phyloP scores from a whole-genome alignment of 2,329 filamentous ascomycete genomes.

The Pseudogymnoascus sp. region DNA sequence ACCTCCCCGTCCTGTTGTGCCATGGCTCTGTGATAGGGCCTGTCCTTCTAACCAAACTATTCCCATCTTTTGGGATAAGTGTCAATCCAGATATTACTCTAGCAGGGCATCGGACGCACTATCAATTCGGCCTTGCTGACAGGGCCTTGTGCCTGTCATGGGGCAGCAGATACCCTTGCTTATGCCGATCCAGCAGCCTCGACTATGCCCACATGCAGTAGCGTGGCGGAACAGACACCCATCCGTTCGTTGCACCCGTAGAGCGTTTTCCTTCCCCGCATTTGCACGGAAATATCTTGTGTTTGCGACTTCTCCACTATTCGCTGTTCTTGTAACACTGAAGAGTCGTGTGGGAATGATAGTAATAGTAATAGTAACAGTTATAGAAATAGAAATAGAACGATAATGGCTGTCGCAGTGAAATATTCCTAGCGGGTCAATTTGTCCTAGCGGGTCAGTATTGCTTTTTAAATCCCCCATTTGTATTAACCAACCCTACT shows the following conservation, averaged over 20 bases:
- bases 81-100: constrained; percentile 1
- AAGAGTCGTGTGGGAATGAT: background rate
- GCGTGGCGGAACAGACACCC: background rate
- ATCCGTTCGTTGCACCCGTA: constrained; percentile 2
- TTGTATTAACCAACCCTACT: background rate
- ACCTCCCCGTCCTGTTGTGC: background rate
- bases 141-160: background rate
- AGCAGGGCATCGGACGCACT: constrained; percentile 4
- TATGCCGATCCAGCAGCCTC: background rate
- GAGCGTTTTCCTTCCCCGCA: constrained; percentile 3
- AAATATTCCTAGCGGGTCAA: background rate
- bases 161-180: background rate
- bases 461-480: background rate
- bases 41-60: background rate
- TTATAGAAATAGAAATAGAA: background rate
- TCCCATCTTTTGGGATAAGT: constrained; percentile 1
- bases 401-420: background rate
- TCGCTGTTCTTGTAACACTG: background rate
- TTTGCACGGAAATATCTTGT: background rate
- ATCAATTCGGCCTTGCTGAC: constrained; percentile 8
- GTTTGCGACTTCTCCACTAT: background rate
- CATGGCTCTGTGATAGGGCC: background rate
- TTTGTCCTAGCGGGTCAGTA: background rate
- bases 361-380: background rate
- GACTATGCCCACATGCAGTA: constrained; percentile 8